Base-by-base conservation (phyloP, 441 rosid species). In the Macaranga tanarius region DNA sequence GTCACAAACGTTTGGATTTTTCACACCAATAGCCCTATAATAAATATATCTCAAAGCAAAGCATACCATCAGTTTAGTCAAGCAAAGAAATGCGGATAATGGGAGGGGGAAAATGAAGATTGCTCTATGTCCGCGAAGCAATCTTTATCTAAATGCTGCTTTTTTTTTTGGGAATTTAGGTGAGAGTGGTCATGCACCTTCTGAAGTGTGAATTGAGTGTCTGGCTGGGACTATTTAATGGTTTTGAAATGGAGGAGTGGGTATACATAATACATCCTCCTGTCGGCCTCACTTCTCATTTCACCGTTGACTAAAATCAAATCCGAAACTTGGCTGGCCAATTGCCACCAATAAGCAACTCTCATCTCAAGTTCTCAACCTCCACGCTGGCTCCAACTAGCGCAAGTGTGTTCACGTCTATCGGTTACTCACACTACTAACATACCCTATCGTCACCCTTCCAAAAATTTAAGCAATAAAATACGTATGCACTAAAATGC, bases 311-410 rank as follows among this genome's bases (percentile, higher is more conserved):
- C 69, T 44, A 15, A 34, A 44, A 26, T n/a, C 9, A 10, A 45
- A 22, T 7, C 54, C 31, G 22, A 22, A 45, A 7, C 26, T 59
- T 60, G 34, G 51, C 22, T 23, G 15, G 10, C 52, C 65, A 20
- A 19, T 47, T 26, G 20, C 26, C 54, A 69, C 73, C 59, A 50
- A 71, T 62, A 48, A 70, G 31, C 74, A 60, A 60, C 48, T 61
- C 48, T 61, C 74, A 47, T 19, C 67, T 16, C 10, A 17, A 52
- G 48, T 55, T n/a, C 47, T 10, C 10, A 17, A 52, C 52, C 51
- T 44, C 31, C 48, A 48, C 44, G 15, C 38, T 15, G 26, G 40
- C 67, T 12, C 67, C 59, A 61, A 31, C 48, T 20, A 19, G 48
- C 19, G 15, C 64, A 42, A 57, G 28, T 25, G 40, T 42, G 63